These are phyloP conservation scores for Tylopilus subfusipes DNA, from an alignment of 768 basidiomycete species.

Conservation along the genomic window DNA sequence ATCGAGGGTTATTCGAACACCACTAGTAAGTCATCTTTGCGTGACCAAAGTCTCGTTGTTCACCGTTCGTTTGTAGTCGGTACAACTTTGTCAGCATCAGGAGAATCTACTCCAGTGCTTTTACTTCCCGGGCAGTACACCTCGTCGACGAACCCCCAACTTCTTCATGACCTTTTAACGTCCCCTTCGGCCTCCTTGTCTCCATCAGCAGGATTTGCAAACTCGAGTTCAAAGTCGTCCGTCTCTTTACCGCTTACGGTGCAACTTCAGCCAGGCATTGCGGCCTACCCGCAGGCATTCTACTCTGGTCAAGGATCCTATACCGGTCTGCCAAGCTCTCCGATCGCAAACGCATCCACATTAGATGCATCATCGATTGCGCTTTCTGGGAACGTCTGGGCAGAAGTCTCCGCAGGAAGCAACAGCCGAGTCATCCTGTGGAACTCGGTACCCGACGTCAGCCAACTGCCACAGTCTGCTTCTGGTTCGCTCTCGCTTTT, in stretches of 20 bases:
- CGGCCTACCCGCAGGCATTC: slow-evolving; percentile 55
- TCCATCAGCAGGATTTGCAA: slow-evolving; percentile 60
- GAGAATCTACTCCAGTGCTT: slow-evolving; percentile 49
- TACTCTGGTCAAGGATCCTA: slow-evolving; percentile 68
- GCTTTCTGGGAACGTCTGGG: slow-evolving; percentile 68
- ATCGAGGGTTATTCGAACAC: slow-evolving; percentile 73
- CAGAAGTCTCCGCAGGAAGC: slow-evolving; percentile 53
- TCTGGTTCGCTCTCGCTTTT: slow-evolving; percentile 55
- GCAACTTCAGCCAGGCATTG: slow-evolving; percentile 62
- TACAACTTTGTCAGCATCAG: slow-evolving; percentile 56
- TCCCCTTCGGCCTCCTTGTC: slow-evolving; percentile 58
- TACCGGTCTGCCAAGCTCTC: slow-evolving; percentile 50
- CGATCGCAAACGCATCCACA: slow-evolving; percentile 44
- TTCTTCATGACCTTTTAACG: slow-evolving; percentile 65
- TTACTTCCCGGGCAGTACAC: slow-evolving; percentile 79
- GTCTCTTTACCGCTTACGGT: slow-evolving; percentile 66
- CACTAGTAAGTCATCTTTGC: slow-evolving; percentile 46
- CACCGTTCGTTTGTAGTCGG: slow-evolving; percentile 51
- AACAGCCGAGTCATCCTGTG: slow-evolving; percentile 66
- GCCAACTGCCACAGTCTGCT: slow-evolving; percentile 56
- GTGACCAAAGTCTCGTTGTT: slow-evolving; percentile 4
- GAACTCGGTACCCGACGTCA: slow-evolving; percentile 73
- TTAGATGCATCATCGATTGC: slow-evolving; percentile 59
- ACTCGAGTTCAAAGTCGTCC: slow-evolving; percentile 43
- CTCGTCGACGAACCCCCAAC: slow-evolving; percentile 64